phyloP scores from a whole-genome alignment of 768 basidiomycete species.

The Candolleomyces aberdarensis region DNA sequence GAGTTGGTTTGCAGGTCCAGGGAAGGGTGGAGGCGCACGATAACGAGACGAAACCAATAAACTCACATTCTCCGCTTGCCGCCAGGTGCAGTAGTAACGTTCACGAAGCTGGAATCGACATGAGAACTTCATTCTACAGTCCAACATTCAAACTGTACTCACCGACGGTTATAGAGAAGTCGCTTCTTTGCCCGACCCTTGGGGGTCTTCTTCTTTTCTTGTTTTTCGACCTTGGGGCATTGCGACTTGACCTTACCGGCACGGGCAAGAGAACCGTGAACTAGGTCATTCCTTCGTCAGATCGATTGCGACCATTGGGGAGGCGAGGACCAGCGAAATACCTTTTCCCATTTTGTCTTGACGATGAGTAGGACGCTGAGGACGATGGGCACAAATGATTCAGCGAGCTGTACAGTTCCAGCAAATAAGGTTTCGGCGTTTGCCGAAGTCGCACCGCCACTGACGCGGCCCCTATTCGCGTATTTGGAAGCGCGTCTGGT shows the following conservation, averaged over 20 bases:
- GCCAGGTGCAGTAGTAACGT: slow-evolving; percentile 85
- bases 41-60: slow-evolving; percentile 13
- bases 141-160: slow-evolving; percentile 25
- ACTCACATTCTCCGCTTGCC: slow-evolving; percentile 98
- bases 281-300: slow-evolving; percentile 34
- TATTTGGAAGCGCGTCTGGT: too few relatives aligned
- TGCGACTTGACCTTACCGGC: slow-evolving; percentile 99
- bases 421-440: slow-evolving; percentile 32
- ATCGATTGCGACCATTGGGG: slow-evolving; percentile 1
- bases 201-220: slow-evolving; percentile 98
- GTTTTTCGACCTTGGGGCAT: slow-evolving; percentile 96
- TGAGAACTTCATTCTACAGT: background rate
- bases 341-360: slow-evolving; percentile 79
- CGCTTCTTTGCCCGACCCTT: slow-evolving; percentile 99
- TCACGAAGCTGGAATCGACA: slow-evolving; percentile 69
- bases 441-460: slow-evolving; percentile 5
- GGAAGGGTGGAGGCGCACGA: slow-evolving; percentile 1
- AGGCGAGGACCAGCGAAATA: slow-evolving; percentile 22
- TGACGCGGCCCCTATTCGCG: too few relatives aligned
- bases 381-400: slow-evolving; percentile 27
- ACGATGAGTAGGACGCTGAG: slow-evolving; percentile 39
- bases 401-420: slow-evolving; percentile 41
- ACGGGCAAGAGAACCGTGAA: slow-evolving; percentile 99
- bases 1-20: background rate
- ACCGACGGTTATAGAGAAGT: slow-evolving; percentile 90